Conservation (phyloP, 495 filamentous ascomycete genomes). For the Talaromyces ruber region DNA sequence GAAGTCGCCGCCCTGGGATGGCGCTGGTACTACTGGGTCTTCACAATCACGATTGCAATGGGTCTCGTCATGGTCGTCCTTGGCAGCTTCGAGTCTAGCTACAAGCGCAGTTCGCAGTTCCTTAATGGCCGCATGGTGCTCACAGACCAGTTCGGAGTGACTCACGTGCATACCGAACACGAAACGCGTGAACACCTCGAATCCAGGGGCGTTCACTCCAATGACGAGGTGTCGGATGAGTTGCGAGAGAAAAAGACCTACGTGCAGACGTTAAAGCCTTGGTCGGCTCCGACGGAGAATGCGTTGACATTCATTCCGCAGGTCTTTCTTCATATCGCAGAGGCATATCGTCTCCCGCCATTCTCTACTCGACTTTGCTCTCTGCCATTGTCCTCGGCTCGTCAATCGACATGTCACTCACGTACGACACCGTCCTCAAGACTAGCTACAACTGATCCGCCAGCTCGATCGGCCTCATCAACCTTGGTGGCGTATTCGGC, state of each 20-base stretch:
- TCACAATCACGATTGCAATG: slow-evolving; percentile 18
- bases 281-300: slow-evolving; percentile 8
- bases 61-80: slow-evolving; percentile 24
- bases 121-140: slow-evolving; percentile 20
- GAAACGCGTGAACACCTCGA: slow-evolving; percentile 6
- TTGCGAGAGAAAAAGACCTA: slow-evolving; percentile 19
- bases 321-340: slow-evolving; percentile 23
- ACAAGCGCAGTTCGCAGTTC: slow-evolving; percentile 14
- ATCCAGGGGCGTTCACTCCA: slow-evolving; percentile 6
- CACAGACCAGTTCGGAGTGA: slow-evolving; percentile 31
- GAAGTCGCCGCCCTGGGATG: slow-evolving; percentile 23
- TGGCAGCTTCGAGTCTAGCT: slow-evolving; percentile 22
- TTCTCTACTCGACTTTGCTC: slow-evolving; percentile 25
- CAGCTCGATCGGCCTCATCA: slow-evolving; percentile 24
- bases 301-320: slow-evolving; percentile 9
- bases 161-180: slow-evolving; percentile 13
- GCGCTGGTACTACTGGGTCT: slow-evolving; percentile 34
- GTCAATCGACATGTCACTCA: slow-evolving; percentile 25
- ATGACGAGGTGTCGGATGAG: slow-evolving; percentile 6
- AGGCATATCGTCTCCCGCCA: slow-evolving; percentile 27
- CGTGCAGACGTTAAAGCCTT: slow-evolving; percentile 21
- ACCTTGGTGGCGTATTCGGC: slow-evolving; percentile 26
- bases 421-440: slow-evolving; percentile 27
- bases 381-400: slow-evolving; percentile 24
- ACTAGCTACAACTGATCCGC: slow-evolving; percentile 22